Evolutionary conservation across 129 eudicot species (phyloP), one percentile per base, ranked within the genome.

Genomic region (Lactuca saligna): DNA sequence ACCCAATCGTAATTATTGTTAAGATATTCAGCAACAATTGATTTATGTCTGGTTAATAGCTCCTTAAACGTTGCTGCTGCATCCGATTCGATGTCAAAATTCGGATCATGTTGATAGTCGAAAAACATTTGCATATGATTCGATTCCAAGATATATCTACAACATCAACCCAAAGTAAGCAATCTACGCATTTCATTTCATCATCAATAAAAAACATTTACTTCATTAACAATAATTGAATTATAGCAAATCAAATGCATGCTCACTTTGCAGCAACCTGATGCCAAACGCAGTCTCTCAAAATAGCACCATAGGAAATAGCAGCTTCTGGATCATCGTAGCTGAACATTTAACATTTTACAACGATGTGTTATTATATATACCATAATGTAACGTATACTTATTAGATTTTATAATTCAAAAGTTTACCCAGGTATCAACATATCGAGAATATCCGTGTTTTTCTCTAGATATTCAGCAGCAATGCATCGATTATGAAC

Each of bases 11-110:
- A 91, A 63, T 88, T 91, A 11, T 75, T 82, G 58, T 87, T 78
- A 59, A 91, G 94, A 79, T 88, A 91, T 73, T 91, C 96, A 16
- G 96, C 91, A 15, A 91, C 95, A 2, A 91, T 91, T 58, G 96
- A 88, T 72, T 86, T 91, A 72, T 88, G 96, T 82, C 98, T 86
- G 20, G 98, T 91, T 81, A 91, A 66, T 20, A 91, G 85, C 82
- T 88, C 98, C 84, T 86, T 91, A 66, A 91, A 88, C 57, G 88
- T 88, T 25, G 91, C 86, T 39, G 90, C 82, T 61, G 97, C 94
- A 78, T 91, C 97, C 31, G 97, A 86, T 69, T 96, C 85, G 70
- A 88, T 76, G 69, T 88, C 96, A 76, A 91, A 91, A 81, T 86
- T 89, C 9, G 96, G 87, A 69, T 86, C 87, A 59, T 88, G 91